phyloP scores from a whole-genome alignment of 225 moss, liverwort and hornwort species.

The Bryoerythrophyllum caledonicum region DNA sequence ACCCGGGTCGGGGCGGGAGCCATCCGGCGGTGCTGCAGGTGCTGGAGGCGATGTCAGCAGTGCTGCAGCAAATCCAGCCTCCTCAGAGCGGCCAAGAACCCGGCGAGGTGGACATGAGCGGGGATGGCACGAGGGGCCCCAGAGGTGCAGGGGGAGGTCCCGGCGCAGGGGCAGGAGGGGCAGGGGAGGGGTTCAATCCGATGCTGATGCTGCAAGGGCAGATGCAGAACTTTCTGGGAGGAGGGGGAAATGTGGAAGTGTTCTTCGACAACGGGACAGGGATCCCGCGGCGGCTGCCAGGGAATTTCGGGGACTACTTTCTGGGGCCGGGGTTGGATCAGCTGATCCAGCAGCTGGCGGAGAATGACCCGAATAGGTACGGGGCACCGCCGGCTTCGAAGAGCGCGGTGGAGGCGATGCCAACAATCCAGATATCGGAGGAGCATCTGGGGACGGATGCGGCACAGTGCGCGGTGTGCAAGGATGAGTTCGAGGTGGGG shows the following conservation, averaged over 20 bases:
- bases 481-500: slow-evolving; percentile 83
- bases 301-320: slow-evolving; percentile 94
- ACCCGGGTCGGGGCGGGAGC: slow-evolving; percentile 31
- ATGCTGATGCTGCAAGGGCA: slow-evolving; percentile 90
- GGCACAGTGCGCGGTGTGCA: slow-evolving; percentile 96
- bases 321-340: slow-evolving; percentile 96
- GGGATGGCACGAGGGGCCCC: slow-evolving; percentile 41
- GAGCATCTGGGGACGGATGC: slow-evolving; percentile 92
- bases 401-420: slow-evolving; percentile 86
- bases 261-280: slow-evolving; percentile 93
- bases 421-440: slow-evolving; percentile 74
- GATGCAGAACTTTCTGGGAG: slow-evolving; percentile 86
- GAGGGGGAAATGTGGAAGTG: slow-evolving; percentile 89
- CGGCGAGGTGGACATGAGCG: slow-evolving; percentile 43
- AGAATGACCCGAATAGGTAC: slow-evolving; percentile 84
- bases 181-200: slow-evolving; percentile 55
- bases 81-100: slow-evolving; percentile 43
- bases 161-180: no score
- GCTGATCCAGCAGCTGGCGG: slow-evolving; percentile 97
- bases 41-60: slow-evolving; percentile 92
- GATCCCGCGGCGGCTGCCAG: slow-evolving; percentile 72
- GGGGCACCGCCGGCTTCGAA: slow-evolving; percentile 90
- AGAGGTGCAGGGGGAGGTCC: no score
- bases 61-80: slow-evolving; percentile 83
- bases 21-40: slow-evolving; percentile 80